Conservation (phyloP, 345 rosid species). For the Iberis pinnata region DNA sequence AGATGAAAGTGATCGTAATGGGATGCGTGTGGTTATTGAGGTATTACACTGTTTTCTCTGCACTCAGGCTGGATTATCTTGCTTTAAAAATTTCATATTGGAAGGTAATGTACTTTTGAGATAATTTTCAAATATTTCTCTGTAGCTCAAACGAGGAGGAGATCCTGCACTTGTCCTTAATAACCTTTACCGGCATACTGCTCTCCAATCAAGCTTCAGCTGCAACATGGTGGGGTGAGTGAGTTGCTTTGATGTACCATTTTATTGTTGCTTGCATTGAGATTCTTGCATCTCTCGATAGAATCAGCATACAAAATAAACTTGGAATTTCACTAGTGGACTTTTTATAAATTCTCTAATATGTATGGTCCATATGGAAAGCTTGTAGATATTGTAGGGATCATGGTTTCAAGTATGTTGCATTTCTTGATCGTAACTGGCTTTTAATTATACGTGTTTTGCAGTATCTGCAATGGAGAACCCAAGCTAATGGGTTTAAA, state of each 20-base stretch:
- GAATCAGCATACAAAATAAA: too few relatives aligned
- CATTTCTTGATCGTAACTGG: conserved; percentile 14
- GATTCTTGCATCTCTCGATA: too few relatives aligned
- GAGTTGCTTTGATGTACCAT: conserved; percentile 32
- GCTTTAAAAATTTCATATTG: neutral
- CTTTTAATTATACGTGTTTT: conserved; percentile 20
- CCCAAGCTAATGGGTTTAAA: conserved; percentile 89
- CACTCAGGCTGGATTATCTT: neutral
- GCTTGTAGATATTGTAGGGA: neutral
- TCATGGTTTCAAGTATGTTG: neutral
- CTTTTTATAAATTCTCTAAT: too few relatives aligned
- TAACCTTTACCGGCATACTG: conserved; percentile 77
- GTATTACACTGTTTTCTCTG: conserved; percentile 32
- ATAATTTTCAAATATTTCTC: neutral
- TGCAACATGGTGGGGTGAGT: conserved; percentile 99
- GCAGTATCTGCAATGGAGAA: conserved; percentile 78
- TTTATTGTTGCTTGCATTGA: neutral
- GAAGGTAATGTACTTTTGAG: conserved; percentile 13
- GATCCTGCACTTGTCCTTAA: conserved; percentile 76
- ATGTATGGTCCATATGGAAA: too few relatives aligned
- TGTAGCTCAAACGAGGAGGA: conserved; percentile 81
- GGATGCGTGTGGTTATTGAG: conserved; percentile 95
- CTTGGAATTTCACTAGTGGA: too few relatives aligned
- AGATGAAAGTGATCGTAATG: conserved; percentile 92
- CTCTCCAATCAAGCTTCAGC: conserved; percentile 91